Evolutionary conservation across 1,284 basidiomycete genomes (phyloP).

Genomic region (Ceratobasidium papillatum): DNA sequence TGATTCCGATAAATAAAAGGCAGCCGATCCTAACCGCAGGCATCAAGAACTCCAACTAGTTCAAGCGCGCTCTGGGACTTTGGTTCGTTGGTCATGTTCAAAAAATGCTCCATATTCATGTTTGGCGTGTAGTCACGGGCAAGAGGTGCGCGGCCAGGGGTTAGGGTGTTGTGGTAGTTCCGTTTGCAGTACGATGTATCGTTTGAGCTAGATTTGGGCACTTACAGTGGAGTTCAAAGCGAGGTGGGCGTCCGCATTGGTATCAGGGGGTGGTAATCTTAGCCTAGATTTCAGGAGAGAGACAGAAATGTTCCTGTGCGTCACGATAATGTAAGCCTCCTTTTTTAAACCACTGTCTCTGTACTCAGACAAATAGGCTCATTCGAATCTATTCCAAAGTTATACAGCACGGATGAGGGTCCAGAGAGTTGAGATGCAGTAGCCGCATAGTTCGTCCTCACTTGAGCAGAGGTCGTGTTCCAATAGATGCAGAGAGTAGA

Average conservation of each 20-base stretch:
- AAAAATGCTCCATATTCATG: neutral
- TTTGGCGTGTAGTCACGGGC: neutral
- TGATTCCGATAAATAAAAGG: conserved; percentile 1
- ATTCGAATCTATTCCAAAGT: neutral
- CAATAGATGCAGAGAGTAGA: conserved; percentile 8
- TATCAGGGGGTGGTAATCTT: neutral
- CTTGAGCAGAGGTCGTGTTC: neutral
- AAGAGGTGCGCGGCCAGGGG: neutral
- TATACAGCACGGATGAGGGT: neutral
- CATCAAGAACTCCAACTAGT: conserved; percentile 7
- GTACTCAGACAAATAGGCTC: neutral
- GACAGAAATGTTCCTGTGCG: neutral
- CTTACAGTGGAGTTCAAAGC: neutral
- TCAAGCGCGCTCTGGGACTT: neutral
- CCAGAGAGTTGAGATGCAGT: neutral
- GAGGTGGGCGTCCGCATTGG: neutral
- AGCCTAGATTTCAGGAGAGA: neutral
- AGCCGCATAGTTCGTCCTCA: conserved; percentile 7
- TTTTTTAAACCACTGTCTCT: neutral
- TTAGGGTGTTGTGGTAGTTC: neutral
- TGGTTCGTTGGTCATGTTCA: neutral
- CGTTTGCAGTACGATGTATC: neutral
- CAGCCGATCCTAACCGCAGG: conserved; percentile 3
- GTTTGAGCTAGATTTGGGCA: neutral
- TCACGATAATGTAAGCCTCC: neutral